These are phyloP conservation scores for Tricholoma sp. DNA, from an alignment of 768 basidiomycete genomes.

Conservation along the genomic window DNA sequence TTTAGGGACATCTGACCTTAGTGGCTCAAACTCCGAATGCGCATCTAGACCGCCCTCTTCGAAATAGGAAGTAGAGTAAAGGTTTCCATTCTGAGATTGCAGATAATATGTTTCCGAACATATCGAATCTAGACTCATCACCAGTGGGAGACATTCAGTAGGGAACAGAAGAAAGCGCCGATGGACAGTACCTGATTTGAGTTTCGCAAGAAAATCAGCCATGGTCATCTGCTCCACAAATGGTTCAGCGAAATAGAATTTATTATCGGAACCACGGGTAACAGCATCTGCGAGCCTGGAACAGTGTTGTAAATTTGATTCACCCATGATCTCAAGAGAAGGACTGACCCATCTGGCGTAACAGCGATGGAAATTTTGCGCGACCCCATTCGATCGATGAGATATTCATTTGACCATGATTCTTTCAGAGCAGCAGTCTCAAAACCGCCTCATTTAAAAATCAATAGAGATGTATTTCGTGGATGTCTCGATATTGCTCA, in stretches of 20 bases:
- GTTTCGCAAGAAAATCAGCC: constrained; percentile 39
- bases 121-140: constrained; percentile 2
- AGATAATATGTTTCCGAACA: constrained; percentile 55
- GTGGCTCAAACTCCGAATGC: constrained; percentile 53
- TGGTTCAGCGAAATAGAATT: constrained; percentile 74
- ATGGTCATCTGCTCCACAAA: constrained; percentile 64
- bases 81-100: constrained; percentile 90
- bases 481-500: constrained; percentile 11
- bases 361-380: constrained; percentile 64
- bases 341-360: constrained; percentile 75
- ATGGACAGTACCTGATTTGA: constrained; percentile 25
- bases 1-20: constrained; percentile 61
- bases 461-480: no score
- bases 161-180: background rate
- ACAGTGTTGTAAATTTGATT: constrained; percentile 8
- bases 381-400: constrained; percentile 50
- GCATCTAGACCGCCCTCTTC: constrained; percentile 22
- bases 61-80: constrained; percentile 50
- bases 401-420: constrained; percentile 64
- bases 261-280: constrained; percentile 44
- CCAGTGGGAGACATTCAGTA: background rate
- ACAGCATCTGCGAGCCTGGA: constrained; percentile 75
- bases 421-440: constrained; percentile 44
- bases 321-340: background rate
- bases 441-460: constrained; percentile 33